These are phyloP conservation scores for Meira nashicola DNA, from an alignment of 1,284 basidiomycete genomes.

Conservation along the genomic window DNA sequence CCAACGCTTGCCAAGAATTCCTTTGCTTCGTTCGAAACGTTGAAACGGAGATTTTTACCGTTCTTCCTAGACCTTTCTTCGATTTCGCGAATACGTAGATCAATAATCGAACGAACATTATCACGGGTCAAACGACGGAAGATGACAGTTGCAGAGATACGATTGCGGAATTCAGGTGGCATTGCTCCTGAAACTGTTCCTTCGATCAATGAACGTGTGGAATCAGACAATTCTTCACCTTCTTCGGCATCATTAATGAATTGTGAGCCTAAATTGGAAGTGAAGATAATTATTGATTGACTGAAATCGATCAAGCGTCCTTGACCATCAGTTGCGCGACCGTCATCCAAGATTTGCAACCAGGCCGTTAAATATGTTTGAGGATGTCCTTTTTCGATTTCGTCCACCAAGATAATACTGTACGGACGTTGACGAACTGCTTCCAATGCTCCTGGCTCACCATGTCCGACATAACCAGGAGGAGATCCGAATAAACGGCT, in stretches of 20 bases:
- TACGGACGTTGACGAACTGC: conserved; percentile 26
- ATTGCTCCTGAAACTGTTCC: conserved; percentile 57
- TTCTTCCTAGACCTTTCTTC: conserved; percentile 70
- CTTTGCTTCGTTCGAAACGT: conserved; percentile 71
- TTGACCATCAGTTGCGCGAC: conserved; percentile 69
- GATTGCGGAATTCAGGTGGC: conserved; percentile 61
- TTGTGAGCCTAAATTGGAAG: conserved; percentile 71
- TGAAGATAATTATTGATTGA: conserved; percentile 89
- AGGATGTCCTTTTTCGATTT: conserved; percentile 30
- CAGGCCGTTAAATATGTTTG: conserved; percentile 64
- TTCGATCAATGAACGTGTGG: conserved; percentile 55
- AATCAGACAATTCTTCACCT: conserved; percentile 57
- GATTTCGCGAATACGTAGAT: conserved; percentile 59
- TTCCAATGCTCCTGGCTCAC: conserved; percentile 48
- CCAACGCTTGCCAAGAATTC: conserved; percentile 64
- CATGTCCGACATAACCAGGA: conserved; percentile 59
- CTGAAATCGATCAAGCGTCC: conserved; percentile 63
- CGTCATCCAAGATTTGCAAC: conserved; percentile 87
- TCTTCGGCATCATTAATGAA: conserved; percentile 58
- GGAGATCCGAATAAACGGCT: conserved; percentile 84
- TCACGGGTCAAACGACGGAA: conserved; percentile 57
- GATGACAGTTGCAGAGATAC: conserved; percentile 58
- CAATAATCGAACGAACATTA: conserved; percentile 59
- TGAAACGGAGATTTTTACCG: conserved; percentile 70
- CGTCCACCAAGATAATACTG: conserved; percentile 50